These are phyloP conservation scores for Magnusiomyces ingens DNA, from an alignment of 1,139 yeast genomes.

Conservation along the genomic window DNA sequence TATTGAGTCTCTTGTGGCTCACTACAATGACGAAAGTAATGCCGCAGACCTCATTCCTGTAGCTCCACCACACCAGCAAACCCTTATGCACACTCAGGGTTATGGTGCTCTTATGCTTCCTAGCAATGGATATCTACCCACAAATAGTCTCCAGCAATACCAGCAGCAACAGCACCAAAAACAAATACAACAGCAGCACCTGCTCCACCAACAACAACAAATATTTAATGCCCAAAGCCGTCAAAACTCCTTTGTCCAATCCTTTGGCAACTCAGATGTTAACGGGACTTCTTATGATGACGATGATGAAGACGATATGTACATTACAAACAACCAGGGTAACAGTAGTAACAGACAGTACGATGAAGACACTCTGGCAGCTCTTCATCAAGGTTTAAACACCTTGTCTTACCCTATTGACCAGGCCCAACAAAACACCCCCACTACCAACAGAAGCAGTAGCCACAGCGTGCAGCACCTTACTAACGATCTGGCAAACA, in stretches of 20 bases:
- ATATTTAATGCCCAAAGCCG: neutral
- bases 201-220: slow-evolving; percentile 24
- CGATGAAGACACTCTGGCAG: slow-evolving; percentile 10
- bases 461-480: neutral
- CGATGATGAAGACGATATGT: slow-evolving; percentile 14
- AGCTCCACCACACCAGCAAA: neutral
- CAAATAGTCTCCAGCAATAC: neutral
- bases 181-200: slow-evolving; percentile 26
- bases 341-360: neutral
- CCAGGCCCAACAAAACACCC: neutral
- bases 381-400: slow-evolving; percentile 3
- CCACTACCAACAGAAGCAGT: neutral
- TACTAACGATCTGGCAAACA: neutral
- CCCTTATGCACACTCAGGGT: neutral
- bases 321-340: neutral
- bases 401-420: slow-evolving; percentile 5
- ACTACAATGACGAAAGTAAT: slow-evolving; percentile 19
- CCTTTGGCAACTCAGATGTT: neutral
- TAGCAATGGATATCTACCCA: slow-evolving; percentile 9
- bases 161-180: slow-evolving; percentile 20
- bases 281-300: slow-evolving; percentile 16
- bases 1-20: slow-evolving; percentile 26
- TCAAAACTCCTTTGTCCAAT: neutral
- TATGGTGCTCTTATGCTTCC: neutral
- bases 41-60: neutral